These are phyloP conservation scores for Bolboschoenus planiculmis DNA, from an alignment of 176 grass and related monocot species.

Conservation along the genomic window DNA sequence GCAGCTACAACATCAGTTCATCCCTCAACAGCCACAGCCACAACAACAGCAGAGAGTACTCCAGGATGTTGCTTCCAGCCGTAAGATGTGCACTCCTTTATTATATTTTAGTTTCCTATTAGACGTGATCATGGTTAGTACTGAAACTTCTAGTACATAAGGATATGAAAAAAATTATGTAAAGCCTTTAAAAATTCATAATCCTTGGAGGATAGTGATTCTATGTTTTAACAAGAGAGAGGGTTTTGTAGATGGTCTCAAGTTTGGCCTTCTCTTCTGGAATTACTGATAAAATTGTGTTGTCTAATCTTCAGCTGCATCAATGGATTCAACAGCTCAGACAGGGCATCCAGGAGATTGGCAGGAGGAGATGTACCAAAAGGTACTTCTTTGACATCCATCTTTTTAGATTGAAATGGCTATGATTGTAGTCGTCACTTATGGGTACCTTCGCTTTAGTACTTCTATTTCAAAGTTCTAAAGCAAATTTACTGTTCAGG, in stretches of 20 bases:
- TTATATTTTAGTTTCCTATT: background rate
- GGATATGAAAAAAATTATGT: background rate
- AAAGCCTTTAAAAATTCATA: background rate
- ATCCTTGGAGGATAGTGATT: background rate
- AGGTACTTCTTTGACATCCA: slow-evolving; percentile 25
- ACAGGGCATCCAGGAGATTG: slow-evolving; percentile 45
- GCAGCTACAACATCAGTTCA: slow-evolving; percentile 64
- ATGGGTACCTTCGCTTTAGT: slow-evolving; percentile 9
- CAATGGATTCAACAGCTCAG: slow-evolving; percentile 65
- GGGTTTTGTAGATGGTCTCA: background rate
- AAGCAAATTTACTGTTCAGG: background rate
- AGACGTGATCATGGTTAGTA: background rate
- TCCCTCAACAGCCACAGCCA: slow-evolving; percentile 27
- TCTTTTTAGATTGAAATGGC: slow-evolving; percentile 18
- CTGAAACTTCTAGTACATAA: background rate
- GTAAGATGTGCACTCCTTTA: slow-evolving; percentile 38
- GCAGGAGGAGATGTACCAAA: slow-evolving; percentile 77
- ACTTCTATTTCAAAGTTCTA: background rate
- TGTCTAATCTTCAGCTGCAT: slow-evolving; percentile 37
- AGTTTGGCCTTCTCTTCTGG: background rate
- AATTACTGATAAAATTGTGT: background rate
- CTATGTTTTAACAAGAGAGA: background rate
- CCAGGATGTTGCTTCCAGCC: slow-evolving; percentile 77
- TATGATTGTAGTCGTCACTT: slow-evolving; percentile 2
- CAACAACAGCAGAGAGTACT: slow-evolving; percentile 32